Percentiles rank a stretch among this genome's conserved stretches.
Conservation (phyloP, 192 early-diverging fungal genomes). For the Geranomyces variabilis region DNA sequence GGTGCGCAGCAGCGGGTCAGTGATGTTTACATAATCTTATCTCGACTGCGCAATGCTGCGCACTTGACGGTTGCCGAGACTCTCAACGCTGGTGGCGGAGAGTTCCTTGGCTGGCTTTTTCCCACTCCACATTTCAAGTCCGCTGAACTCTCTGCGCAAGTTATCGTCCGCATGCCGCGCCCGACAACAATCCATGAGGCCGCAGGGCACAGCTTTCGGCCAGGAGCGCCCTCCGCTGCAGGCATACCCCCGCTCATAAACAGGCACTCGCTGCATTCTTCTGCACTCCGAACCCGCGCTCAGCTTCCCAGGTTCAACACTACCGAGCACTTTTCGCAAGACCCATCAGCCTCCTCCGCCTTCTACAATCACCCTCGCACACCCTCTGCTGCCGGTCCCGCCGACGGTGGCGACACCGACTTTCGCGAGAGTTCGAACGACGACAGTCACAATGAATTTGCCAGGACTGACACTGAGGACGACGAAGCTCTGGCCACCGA, state of each 20-base stretch:
- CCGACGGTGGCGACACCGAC: background rate
- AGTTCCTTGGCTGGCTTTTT: too few species aligned
- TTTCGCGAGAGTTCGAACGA: background rate
- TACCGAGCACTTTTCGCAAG: background rate
- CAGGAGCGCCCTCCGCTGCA: background rate
- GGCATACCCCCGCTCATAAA: background rate
- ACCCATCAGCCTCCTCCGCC: background rate
- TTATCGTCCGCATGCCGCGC: conserved; percentile 16
- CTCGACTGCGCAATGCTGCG: too few species aligned
- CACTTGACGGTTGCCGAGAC: too few species aligned
- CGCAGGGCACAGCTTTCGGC: background rate
- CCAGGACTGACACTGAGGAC: conserved; percentile 11
- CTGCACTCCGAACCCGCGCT: conserved; percentile 17
- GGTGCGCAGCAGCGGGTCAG: too few species aligned
- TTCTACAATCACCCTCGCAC: too few species aligned
- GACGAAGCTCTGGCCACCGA: conserved; percentile 25
- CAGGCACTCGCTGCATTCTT: conserved; percentile 21
- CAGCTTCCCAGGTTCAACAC: conserved; percentile 15
- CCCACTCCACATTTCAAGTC: too few species aligned
- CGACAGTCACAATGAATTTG: background rate
- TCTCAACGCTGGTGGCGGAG: too few species aligned
- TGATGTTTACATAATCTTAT: too few species aligned
- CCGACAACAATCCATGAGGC: conserved; percentile 27
- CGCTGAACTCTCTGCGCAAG: too few species aligned
- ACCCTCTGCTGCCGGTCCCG: background rate